Evolutionary conservation across 345 rosid species (phyloP).

Genomic region (Dimocarpus longan): DNA sequence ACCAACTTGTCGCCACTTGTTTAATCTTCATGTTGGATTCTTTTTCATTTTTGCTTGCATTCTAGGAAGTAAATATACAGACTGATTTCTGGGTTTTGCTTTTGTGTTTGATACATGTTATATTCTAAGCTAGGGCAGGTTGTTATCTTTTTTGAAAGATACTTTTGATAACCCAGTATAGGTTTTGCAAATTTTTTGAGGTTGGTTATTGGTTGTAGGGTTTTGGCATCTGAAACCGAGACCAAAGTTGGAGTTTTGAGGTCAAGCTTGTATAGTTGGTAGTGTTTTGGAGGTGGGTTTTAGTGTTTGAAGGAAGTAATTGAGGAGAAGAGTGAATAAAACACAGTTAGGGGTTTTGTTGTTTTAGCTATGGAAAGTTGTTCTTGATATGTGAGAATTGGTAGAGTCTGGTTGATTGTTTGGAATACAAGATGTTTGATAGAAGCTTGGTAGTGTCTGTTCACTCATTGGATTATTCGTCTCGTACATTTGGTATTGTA

Average conservation of each 20-base stretch:
- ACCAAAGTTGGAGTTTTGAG: background rate
- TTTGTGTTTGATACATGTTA: background rate
- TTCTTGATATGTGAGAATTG: background rate
- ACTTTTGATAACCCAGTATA: constrained; percentile 6
- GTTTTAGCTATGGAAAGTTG: constrained; percentile 3
- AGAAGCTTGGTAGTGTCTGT: constrained; percentile 54
- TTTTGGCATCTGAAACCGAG: constrained; percentile 4
- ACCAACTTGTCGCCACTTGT: constrained; percentile 18
- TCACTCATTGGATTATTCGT: constrained; percentile 41
- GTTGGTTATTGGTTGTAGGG: background rate
- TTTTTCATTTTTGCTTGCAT: constrained; percentile 29
- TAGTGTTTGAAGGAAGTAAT: background rate
- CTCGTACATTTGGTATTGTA: constrained; percentile 32
- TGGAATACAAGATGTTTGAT: constrained; percentile 42
- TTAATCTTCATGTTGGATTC: constrained; percentile 21
- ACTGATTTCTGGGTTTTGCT: constrained; percentile 31
- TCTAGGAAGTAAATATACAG: constrained; percentile 15
- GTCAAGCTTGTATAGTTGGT: background rate
- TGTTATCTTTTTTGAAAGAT: constrained; percentile 16
- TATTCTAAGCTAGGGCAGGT: background rate
- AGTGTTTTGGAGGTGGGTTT: background rate
- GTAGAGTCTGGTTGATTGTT: constrained; percentile 13
- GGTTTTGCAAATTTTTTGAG: constrained; percentile 15
- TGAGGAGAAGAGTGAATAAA: background rate
- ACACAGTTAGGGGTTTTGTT: background rate